Evolutionary conservation across 2,329 filamentous ascomycete species (phyloP).

Genomic region (Cyphellophora europaea): DNA sequence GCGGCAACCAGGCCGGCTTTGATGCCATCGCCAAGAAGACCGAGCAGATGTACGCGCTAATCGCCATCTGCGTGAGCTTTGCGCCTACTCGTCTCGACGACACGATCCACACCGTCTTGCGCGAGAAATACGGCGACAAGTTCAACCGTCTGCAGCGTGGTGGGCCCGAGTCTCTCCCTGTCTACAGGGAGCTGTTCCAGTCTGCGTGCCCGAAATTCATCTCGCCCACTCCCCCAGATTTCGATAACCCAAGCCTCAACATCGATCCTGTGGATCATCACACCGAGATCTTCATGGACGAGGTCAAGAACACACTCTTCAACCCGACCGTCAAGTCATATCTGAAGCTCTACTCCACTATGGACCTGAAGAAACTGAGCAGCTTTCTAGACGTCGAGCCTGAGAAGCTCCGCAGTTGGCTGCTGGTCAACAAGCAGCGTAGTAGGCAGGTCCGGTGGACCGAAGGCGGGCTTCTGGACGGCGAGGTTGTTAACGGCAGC

Average conservation of each 20-base stretch:
- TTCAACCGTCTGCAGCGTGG: conserved; percentile 93
- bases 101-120: conserved; percentile 94
- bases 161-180: conserved; percentile 85
- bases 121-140: conserved; percentile 99
- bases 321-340: conserved; percentile 97
- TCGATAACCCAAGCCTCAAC: conserved; percentile 93
- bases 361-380: conserved; percentile 96
- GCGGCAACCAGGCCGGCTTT: conserved; percentile 60
- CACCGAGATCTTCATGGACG: conserved; percentile 96
- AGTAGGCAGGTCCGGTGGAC: conserved; percentile 93
- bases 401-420: conserved; percentile 88
- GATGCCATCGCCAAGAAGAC: conserved; percentile 99
- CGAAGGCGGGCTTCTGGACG: conserved; percentile 81
- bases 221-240: conserved; percentile 91
- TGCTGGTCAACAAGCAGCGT: conserved; percentile 97
- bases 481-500: conserved; percentile 84
- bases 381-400: conserved; percentile 94
- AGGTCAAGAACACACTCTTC: conserved; percentile 99
- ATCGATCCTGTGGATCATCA: conserved; percentile 97
- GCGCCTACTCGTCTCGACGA: conserved; percentile 95
- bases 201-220: conserved; percentile 99
- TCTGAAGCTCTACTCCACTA: conserved; percentile 97
- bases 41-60: conserved; percentile 98
- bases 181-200: conserved; percentile 98
- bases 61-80: conserved; percentile 97